Conservation (phyloP, 441 rosid genomes). For the Sinapis alba region DNA sequence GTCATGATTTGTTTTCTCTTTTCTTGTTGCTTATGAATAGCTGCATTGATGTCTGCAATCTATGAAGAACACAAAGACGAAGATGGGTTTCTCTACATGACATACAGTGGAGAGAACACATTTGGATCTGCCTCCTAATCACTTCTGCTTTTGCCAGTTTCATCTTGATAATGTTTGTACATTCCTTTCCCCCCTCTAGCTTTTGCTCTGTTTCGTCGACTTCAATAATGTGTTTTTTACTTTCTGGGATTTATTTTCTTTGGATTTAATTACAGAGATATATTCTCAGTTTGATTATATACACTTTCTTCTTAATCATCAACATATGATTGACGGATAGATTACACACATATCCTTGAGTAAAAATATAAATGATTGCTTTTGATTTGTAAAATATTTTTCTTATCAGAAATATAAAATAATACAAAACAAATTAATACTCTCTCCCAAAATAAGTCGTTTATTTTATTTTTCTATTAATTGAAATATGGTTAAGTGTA, state of each 20-base stretch:
- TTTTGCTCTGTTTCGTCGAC: conserved; percentile 15
- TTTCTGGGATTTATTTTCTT: neutral
- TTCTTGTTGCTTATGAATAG: conserved; percentile 35
- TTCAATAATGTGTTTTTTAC: conserved; percentile 22
- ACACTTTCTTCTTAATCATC: neutral
- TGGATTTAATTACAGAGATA: conserved; percentile 14
- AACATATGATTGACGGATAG: neutral
- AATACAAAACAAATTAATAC: too few species aligned
- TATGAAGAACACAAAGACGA: conserved; percentile 71
- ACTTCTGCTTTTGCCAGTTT: conserved; percentile 3
- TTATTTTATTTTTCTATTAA: too few species aligned
- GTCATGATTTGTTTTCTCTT: neutral
- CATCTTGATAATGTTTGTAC: conserved; percentile 30
- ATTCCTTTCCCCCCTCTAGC: conserved; percentile 6
- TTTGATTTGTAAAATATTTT: neutral
- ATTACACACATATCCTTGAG: neutral
- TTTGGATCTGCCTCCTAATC: conserved; percentile 47
- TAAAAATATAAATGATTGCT: neutral
- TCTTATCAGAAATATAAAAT: too few species aligned
- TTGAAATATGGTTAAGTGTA: too few species aligned
- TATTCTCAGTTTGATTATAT: neutral
- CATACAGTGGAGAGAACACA: conserved; percentile 78
- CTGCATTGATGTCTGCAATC: conserved; percentile 67
- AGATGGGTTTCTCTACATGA: conserved; percentile 78
- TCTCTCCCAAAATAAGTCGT: too few species aligned